Base-by-base conservation (phyloP, 345 rosid species). In the Eucalyptus curtisii region DNA sequence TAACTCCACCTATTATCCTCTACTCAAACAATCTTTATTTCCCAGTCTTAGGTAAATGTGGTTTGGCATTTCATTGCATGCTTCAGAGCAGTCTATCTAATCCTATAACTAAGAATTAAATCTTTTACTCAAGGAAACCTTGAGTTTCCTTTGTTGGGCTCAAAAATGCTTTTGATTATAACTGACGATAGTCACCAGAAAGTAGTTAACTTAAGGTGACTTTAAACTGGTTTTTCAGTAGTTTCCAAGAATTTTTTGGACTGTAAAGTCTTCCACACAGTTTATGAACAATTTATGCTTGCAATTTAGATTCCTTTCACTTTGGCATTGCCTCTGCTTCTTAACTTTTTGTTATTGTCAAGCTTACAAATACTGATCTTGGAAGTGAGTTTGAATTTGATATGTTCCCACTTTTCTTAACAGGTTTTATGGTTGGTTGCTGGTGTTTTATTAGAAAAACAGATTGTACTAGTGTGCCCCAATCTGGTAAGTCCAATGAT, bases 381-480 rank as follows among this genome's bases (percentile, higher is more conserved):
- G 61, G 47, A 57, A 15, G 45, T 37, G 49, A n/a, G 44, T 79
- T 57, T 87, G 84, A 57, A 37, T 89, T 59, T 86, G 50, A 31
- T 37, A 15, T 7, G 49, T 45, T 47, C 44, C 7, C 45, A 37
- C 49, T 66, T 71, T 50, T 90, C 82, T 87, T 91, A 90, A 86
- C 95, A 98, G 99, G 90, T 98, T 88, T 88, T 98, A 96, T 92
- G 99, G 55, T 90, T 98, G 90, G 87, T 98, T 89, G 92, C 98
- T 53, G 99, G 99, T 89, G 97, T 95, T 57, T 91, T 98, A 89
- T 91, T 98, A 89, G 99, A 98, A 90, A 98, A 97, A 93, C 99
- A 98, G 88, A 91, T 95, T 88, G 95, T 95, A 4, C 90, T 98
- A 85, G 91, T 94, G 88, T 97, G 97, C 92, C 97, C 99, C 50